Evolutionary conservation across 805 yeast species (phyloP), one percentile per base, ranked within the genome.

Genomic region (Saturnispora serradocipensis): DNA sequence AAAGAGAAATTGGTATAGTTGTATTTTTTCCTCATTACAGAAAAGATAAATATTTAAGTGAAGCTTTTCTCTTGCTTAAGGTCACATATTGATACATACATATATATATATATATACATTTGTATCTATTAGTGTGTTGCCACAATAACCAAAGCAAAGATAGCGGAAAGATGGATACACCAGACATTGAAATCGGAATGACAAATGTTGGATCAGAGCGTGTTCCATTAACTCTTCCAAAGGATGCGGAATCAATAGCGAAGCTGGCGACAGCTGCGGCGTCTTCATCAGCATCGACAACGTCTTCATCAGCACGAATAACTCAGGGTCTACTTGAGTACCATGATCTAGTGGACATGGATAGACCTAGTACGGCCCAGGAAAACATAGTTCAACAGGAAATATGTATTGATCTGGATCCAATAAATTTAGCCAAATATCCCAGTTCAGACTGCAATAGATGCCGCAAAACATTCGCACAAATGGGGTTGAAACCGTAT

Each of bases 391-490:
- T 18, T 6, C 42, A 38, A 18, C 42, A 34, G 3, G 51, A 43
- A n/a, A 20, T 36, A 38, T 40, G 54, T 45, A 61, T 58, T 49
- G 56, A 55, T 30, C 49, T 62, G 25, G 65, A 60, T 49, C 62
- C 65, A 1, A 60, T 58, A 34, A 54, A 56, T 32, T 25, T 50
- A 28, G 20, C 10, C 11, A 53, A 43, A 30, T 56, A 44, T 25
- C 52, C 56, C 5, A 49, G 46, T 18, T 38, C 54, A 1, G 35
- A 45, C 22, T 82, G 88, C 56, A 69, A 81, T 2, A 63, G 87
- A 49, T 82, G 88, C 59, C 80, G 81, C 60, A 81, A 80, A 58
- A 73, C 69, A 10, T 82, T 81, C 60, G 72, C 72, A n/a, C 77
- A 74, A 54, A 61, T 68, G 55, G 61, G 69, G 49, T 58, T 75